These are phyloP conservation scores for Butyriboletus loyo DNA, from an alignment of 768 basidiomycete genomes.

Conservation along the genomic window DNA sequence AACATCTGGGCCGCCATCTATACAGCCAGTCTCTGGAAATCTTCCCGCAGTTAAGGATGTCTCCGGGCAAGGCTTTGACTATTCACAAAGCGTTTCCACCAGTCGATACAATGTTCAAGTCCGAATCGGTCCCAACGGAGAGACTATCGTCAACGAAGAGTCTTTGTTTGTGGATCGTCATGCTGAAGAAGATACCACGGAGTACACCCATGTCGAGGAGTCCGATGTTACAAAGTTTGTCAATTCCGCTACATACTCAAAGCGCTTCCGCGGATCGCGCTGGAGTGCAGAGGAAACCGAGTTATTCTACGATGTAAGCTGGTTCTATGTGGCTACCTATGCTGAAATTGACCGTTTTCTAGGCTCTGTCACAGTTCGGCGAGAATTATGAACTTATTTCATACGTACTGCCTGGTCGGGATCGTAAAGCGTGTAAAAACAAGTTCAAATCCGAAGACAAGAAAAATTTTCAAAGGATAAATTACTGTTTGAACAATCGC, in stretches of 20 bases:
- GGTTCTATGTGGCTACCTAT: not conserved
- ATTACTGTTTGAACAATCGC: constrained; percentile 68
- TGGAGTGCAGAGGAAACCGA: constrained; percentile 93
- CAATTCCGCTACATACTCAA: constrained; percentile 80
- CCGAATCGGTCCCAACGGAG: constrained; percentile 82
- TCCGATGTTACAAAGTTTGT: constrained; percentile 83
- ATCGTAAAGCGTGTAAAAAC: constrained; percentile 86
- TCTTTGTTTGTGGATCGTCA: constrained; percentile 76
- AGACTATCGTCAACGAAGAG: constrained; percentile 83
- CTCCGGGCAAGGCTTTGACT: constrained; percentile 67
- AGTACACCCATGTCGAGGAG: constrained; percentile 77
- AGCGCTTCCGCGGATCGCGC: constrained; percentile 74
- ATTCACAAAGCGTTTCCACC: constrained; percentile 57
- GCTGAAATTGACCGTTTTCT: constrained; percentile 9
- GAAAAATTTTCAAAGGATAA: constrained; percentile 73
- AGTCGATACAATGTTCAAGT: constrained; percentile 84
- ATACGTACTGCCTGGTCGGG: constrained; percentile 77
- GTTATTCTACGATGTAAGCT: constrained; percentile 75
- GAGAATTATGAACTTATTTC: constrained; percentile 94
- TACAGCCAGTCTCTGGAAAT: constrained; percentile 16
- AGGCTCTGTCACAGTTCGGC: constrained; percentile 89
- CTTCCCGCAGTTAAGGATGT: constrained; percentile 33
- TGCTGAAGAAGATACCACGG: constrained; percentile 62
- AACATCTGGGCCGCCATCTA: constrained; percentile 12
- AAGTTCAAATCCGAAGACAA: constrained; percentile 92